Evolutionary conservation across 2,329 filamentous ascomycete species (phyloP), one percentile per base, ranked within the genome.

Genomic region (Neonectria faginata): DNA sequence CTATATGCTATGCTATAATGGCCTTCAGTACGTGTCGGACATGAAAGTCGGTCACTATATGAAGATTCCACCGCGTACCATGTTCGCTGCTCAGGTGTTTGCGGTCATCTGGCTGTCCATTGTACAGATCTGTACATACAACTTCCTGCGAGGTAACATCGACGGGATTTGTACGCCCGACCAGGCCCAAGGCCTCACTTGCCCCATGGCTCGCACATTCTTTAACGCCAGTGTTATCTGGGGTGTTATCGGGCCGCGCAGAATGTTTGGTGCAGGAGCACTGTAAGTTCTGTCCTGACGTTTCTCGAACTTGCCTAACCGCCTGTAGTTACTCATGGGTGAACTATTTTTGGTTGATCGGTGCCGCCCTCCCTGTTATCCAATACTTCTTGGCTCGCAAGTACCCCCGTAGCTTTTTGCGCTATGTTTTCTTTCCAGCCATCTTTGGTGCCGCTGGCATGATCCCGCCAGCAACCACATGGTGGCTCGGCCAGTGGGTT

Each of bases 291-390:
- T 20, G 16, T 10, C 16, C 3, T 16, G 7, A 25, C 16, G 1
- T n/a, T 27, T 9, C 29, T 48, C 12, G 2, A 39, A 10, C 9
- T 33, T 44, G 33, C 16, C 56, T 58, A 20, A 58, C 8, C 16
- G 16, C 10, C 5, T 8, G 5, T 18, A 58, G 56, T 6, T 93
- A 93, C 76, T 81, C 85, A 0, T 81, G 81, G 2, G 81, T 93
- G 41, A 86, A 90, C 74, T 92, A 84, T 82, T 93, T 92, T 80
- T 93, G 88, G 86, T 83, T 92, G 41, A 83, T 90, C n/a, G 91
- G 91, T 16, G 86, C 85, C 50, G 57, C 87, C 5, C 79, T 88
- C 0, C 91, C 91, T 3, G 75, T 92, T 25, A 65, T 86, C 16
- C 86, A 90, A 65, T 93, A 84, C 83, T 78, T 86, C 62, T 79